Percentiles rank a stretch among this genome's conserved stretches.
Evolutionary conservation across 208 protist genomes (phyloP).

Genomic region (Wallacemonas sp.): DNA sequence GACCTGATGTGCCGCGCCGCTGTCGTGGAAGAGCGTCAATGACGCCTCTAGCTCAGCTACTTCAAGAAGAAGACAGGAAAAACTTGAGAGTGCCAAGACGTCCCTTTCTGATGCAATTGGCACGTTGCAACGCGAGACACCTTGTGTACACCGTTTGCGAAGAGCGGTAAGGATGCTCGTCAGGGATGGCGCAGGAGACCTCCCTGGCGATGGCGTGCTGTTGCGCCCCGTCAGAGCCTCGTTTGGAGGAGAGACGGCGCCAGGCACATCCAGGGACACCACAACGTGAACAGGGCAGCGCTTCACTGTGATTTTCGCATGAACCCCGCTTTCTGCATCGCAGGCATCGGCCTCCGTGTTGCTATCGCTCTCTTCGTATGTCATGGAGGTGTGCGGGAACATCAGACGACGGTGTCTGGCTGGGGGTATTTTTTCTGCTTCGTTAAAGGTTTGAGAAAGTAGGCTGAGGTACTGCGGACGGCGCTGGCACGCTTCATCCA

Average conservation of each 20-base stretch:
- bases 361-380: no score
- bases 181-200: no score
- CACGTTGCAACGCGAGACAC: no score
- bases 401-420: no score
- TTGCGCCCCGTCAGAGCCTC: no score
- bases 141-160: not conserved
- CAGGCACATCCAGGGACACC: not conserved
- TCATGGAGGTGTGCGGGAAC: no score
- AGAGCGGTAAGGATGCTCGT: not conserved
- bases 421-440: not conserved
- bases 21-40: not conserved
- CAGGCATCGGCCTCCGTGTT: not conserved
- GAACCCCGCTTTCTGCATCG: not conserved
- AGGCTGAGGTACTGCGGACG: not conserved
- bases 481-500: not conserved
- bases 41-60: not conserved
- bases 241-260: not conserved
- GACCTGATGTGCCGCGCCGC: no score
- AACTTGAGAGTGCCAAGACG: not conserved
- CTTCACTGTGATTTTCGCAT: not conserved
- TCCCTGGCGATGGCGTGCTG: no score
- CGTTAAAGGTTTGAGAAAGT: not conserved
- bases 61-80: conserved; percentile 1
- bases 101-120: no score
- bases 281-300: conserved; percentile 4